Percentiles rank a stretch among this genome's conserved stretches.
phyloP scores from a whole-genome alignment of 306 rosid genomes.

The Senna tora region DNA sequence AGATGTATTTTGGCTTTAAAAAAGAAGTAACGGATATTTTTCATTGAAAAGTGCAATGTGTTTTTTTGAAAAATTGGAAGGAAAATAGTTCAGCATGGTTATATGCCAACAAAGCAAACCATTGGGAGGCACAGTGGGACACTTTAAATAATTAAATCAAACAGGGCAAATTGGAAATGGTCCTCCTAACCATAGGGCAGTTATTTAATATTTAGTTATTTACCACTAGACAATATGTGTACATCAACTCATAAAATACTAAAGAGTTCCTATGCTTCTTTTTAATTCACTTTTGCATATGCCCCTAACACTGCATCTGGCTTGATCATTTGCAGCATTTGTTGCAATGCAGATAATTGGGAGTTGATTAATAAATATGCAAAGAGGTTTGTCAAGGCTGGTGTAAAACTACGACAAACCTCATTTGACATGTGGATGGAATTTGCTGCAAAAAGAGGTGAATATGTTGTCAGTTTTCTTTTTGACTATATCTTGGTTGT shows the following conservation, averaged over 20 bases:
- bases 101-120: background rate
- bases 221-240: background rate
- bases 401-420: constrained; percentile 74
- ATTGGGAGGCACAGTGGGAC: background rate
- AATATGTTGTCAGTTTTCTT: constrained; percentile 15
- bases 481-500: constrained; percentile 13
- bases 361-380: constrained; percentile 73
- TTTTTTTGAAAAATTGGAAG: no score
- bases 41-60: no score
- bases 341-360: constrained; percentile 74
- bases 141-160: background rate
- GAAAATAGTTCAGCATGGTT: no score
- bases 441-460: constrained; percentile 79
- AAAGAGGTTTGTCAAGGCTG: constrained; percentile 68
- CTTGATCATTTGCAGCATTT: constrained; percentile 71
- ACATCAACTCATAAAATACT: background rate
- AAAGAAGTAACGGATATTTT: no score
- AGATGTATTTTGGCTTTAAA: no score
- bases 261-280: constrained; percentile 9
- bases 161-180: background rate
- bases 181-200: background rate
- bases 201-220: background rate
- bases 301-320: constrained; percentile 34
- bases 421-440: constrained; percentile 76
- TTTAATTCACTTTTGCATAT: constrained; percentile 8